Evolutionary conservation across 2,329 filamentous ascomycete genomes (phyloP).

Genomic region (Aspergillus pseudotamarii): DNA sequence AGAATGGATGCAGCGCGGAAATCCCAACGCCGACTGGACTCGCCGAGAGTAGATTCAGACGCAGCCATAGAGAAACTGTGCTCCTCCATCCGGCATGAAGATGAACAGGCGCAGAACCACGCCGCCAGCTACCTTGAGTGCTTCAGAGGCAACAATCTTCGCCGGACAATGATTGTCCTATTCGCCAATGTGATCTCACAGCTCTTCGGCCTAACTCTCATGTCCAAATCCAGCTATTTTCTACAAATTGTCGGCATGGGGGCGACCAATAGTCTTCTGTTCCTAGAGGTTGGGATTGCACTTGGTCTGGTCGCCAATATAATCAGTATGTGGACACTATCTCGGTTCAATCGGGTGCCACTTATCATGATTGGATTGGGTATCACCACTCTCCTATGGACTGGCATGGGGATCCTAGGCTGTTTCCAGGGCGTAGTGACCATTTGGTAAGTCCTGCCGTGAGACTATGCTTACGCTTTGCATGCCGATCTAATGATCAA

Average conservation of each 20-base stretch:
- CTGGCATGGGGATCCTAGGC: constrained; percentile 52
- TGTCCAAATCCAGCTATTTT: constrained; percentile 49
- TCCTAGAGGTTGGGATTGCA: constrained; percentile 51
- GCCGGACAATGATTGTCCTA: constrained; percentile 35
- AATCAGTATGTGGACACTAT: constrained; percentile 49
- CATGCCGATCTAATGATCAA: background rate
- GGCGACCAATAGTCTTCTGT: constrained; percentile 38
- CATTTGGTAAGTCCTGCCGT: constrained; percentile 38
- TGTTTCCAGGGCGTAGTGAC: constrained; percentile 44
- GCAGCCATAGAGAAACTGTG: constrained; percentile 37
- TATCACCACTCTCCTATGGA: constrained; percentile 44
- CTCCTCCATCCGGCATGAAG: constrained; percentile 52
- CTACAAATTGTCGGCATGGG: constrained; percentile 39
- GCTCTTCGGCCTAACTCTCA: constrained; percentile 50
- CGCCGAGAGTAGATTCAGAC: constrained; percentile 38
- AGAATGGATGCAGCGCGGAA: constrained; percentile 40
- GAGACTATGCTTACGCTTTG: background rate
- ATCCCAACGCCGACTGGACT: constrained; percentile 55
- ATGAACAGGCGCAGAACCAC: constrained; percentile 41
- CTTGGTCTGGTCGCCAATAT: constrained; percentile 51
- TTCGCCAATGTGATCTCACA: constrained; percentile 49
- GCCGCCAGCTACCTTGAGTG: constrained; percentile 33
- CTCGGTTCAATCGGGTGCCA: constrained; percentile 43
- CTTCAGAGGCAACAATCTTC: constrained; percentile 27
- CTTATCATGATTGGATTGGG: constrained; percentile 32